Evolutionary conservation across 169 alveolate genomes (phyloP).

Genomic region (Plasmodium inui): DNA sequence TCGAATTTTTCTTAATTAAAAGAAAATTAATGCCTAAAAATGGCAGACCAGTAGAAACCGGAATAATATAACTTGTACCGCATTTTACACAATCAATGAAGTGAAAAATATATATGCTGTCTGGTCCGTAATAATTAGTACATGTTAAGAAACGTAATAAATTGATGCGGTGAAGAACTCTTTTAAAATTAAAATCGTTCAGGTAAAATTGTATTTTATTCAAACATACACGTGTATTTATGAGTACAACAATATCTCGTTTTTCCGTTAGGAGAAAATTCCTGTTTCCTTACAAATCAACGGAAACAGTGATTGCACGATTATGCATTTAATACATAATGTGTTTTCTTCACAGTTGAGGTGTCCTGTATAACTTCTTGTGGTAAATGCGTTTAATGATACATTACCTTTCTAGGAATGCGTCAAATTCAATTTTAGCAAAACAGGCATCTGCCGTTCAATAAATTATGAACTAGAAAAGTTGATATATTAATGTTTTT

Average conservation of each 20-base stretch:
- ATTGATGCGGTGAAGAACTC: not conserved
- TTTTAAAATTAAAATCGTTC: not conserved
- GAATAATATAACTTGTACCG: not conserved
- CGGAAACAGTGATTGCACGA: not conserved
- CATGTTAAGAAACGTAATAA: not conserved
- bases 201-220: not conserved
- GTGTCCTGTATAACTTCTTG: not conserved
- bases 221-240: not conserved
- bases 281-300: not conserved
- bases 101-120: not conserved
- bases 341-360: not conserved
- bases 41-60: not conserved
- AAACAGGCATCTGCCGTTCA: not conserved
- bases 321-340: not conserved
- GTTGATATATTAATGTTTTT: not conserved
- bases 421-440: not conserved
- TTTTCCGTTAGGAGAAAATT: not conserved
- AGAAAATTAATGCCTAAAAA: not conserved
- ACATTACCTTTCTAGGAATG: not conserved
- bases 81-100: not conserved
- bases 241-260: not conserved
- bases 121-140: not conserved
- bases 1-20: not conserved
- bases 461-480: not conserved
- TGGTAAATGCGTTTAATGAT: not conserved